phyloP scores from a whole-genome alignment of 192 early-diverging fungal species.

The Coemansia sp. region DNA sequence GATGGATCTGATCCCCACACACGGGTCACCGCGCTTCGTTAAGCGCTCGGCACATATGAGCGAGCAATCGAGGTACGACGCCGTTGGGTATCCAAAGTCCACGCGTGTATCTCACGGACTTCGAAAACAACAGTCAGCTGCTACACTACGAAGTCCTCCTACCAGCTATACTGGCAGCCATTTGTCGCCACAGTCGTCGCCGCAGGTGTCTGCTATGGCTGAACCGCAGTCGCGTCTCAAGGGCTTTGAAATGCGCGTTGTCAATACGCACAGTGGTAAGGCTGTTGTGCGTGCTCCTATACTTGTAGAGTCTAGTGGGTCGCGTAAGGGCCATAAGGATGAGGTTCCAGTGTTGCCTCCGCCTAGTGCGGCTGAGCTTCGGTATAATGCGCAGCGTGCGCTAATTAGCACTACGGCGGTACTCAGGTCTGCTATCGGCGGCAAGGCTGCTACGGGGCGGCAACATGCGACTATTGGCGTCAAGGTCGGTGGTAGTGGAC shows the following conservation, averaged over 20 bases:
- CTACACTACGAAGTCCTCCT: not conserved
- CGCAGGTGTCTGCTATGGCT: slow-evolving; percentile 10
- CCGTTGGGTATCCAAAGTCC: slow-evolving; percentile 38
- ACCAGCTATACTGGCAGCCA: not conserved
- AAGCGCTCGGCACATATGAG: slow-evolving; percentile 23
- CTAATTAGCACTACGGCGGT: slow-evolving; percentile 41
- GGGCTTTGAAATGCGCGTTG: slow-evolving; percentile 49
- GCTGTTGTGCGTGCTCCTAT: slow-evolving; percentile 41
- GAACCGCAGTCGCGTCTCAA: slow-evolving; percentile 31
- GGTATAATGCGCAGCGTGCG: slow-evolving; percentile 52
- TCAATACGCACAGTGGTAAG: slow-evolving; percentile 46
- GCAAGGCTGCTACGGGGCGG: slow-evolving; percentile 7
- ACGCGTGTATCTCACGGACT: slow-evolving; percentile 15
- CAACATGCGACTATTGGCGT: slow-evolving; percentile 3
- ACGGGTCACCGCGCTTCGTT: slow-evolving; percentile 19
- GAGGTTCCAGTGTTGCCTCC: slow-evolving; percentile 33
- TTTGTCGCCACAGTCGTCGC: not conserved
- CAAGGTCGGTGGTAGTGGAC: slow-evolving; percentile 5
- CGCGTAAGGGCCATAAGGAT: slow-evolving; percentile 5
- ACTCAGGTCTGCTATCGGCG: slow-evolving; percentile 23
- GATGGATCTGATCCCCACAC: slow-evolving; percentile 14
- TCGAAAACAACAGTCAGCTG: slow-evolving; percentile 5
- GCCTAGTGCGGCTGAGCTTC: slow-evolving; percentile 40
- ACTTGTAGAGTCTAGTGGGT: slow-evolving; percentile 9
- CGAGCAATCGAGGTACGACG: slow-evolving; percentile 34